Percentiles rank a stretch among this genome's conserved stretches.
Conservation (phyloP, 192 early-diverging fungal species). For the Haplosporangium gracile region DNA sequence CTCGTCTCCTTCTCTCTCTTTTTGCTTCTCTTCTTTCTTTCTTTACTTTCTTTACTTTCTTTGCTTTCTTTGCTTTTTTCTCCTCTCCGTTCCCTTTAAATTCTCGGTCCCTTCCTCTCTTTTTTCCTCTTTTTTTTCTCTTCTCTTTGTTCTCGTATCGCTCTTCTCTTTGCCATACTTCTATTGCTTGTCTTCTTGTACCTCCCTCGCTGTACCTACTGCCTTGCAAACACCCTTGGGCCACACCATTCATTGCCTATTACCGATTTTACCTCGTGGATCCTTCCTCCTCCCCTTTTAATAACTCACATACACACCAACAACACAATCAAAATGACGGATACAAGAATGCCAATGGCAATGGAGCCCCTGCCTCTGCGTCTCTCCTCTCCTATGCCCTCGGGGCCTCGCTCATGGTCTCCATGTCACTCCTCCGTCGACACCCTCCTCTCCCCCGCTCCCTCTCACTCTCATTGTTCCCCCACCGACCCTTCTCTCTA, state of each 20-base stretch:
- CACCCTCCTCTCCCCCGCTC: background rate
- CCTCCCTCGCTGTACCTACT: background rate
- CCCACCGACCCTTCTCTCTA: background rate
- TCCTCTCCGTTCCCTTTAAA: background rate
- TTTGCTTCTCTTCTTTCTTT: background rate
- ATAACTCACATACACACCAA: background rate
- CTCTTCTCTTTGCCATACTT: too few species aligned
- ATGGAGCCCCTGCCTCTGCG: background rate
- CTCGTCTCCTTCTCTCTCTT: background rate
- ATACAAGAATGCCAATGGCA: background rate
- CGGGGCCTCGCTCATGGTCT: background rate
- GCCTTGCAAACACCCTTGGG: background rate
- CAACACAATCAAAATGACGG: background rate
- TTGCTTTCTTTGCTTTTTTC: background rate
- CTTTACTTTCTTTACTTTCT: background rate
- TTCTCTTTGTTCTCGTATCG: too few species aligned
- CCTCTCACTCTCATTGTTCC: background rate
- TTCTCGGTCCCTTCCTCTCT: background rate
- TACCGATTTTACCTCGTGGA: background rate
- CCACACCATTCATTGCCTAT: background rate
- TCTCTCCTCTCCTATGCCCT: background rate
- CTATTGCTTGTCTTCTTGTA: background rate
- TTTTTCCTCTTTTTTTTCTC: background rate
- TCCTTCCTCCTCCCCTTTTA: background rate
- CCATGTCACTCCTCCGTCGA: background rate